phyloP scores from a whole-genome alignment of 805 yeast species.

The Kodamaea sagamina region DNA sequence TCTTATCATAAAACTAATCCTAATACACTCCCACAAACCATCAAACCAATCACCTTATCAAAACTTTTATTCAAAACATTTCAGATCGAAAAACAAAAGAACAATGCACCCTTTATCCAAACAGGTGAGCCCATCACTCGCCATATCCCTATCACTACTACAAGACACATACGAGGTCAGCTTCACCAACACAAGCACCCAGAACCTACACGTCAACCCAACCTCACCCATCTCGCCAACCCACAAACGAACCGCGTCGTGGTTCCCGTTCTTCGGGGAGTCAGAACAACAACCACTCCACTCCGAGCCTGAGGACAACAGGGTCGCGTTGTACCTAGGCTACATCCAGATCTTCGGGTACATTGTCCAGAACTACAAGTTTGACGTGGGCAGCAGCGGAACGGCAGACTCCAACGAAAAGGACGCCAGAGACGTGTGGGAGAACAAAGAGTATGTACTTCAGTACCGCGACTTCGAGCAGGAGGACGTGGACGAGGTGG shows the following conservation, averaged over 20 bases:
- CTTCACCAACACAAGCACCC: conserved; percentile 1
- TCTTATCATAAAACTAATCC: too few species aligned
- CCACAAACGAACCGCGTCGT: background rate
- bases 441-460: conserved; percentile 34
- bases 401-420: conserved; percentile 8
- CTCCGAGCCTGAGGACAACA: background rate
- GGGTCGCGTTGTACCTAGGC: conserved; percentile 27
- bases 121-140: conserved; percentile 2
- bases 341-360: conserved; percentile 43
- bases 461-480: conserved; percentile 23
- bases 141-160: conserved; percentile 1
- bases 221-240: background rate
- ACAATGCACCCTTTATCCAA: conserved; percentile 1
- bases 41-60: too few species aligned
- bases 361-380: conserved; percentile 39
- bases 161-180: conserved; percentile 6
- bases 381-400: conserved; percentile 20
- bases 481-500: conserved; percentile 27
- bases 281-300: background rate
- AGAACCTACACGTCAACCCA: background rate
- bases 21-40: too few species aligned
- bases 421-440: conserved; percentile 28
- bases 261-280: conserved; percentile 1
- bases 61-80: too few species aligned
- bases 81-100: too few species aligned